These are phyloP conservation scores for Sambucus nigra DNA, from an alignment of 129 eudicot genomes.

Conservation along the genomic window DNA sequence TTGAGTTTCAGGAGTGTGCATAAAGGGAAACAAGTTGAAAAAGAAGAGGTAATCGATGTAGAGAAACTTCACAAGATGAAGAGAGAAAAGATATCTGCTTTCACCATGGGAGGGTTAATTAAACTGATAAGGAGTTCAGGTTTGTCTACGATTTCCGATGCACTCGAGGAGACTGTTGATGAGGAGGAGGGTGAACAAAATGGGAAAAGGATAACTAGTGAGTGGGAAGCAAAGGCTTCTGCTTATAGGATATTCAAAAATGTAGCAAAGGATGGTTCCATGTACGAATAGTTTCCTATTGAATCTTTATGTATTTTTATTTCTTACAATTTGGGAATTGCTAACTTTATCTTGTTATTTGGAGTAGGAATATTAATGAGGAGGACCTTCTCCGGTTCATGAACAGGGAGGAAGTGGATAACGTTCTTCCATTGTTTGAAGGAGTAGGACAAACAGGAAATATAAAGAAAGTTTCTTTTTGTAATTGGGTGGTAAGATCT, in stretches of 20 bases:
- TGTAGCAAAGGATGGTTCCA: constrained; percentile 39
- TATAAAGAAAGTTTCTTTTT: constrained; percentile 38
- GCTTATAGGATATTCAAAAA: constrained; percentile 36
- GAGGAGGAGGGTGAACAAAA: constrained; percentile 32
- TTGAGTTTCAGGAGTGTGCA: constrained; percentile 35
- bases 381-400: constrained; percentile 52
- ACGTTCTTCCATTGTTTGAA: constrained; percentile 39
- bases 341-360: neutral
- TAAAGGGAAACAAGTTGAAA: constrained; percentile 25
- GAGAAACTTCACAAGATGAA: constrained; percentile 56
- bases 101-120: constrained; percentile 77
- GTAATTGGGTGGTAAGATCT: constrained; percentile 55
- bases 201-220: constrained; percentile 37
- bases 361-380: constrained; percentile 44
- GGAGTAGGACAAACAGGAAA: constrained; percentile 45
- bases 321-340: neutral
- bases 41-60: constrained; percentile 51
- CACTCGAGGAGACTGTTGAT: constrained; percentile 38
- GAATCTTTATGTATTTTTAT: constrained; percentile 2
- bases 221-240: constrained; percentile 45
- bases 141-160: constrained; percentile 42
- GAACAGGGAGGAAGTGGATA: constrained; percentile 34
- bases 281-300: constrained; percentile 23
- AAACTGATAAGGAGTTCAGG: constrained; percentile 41
- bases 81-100: constrained; percentile 59